Conservation (phyloP, 2,329 filamentous ascomycete genomes). For the Colletotrichum gigasporum region DNA sequence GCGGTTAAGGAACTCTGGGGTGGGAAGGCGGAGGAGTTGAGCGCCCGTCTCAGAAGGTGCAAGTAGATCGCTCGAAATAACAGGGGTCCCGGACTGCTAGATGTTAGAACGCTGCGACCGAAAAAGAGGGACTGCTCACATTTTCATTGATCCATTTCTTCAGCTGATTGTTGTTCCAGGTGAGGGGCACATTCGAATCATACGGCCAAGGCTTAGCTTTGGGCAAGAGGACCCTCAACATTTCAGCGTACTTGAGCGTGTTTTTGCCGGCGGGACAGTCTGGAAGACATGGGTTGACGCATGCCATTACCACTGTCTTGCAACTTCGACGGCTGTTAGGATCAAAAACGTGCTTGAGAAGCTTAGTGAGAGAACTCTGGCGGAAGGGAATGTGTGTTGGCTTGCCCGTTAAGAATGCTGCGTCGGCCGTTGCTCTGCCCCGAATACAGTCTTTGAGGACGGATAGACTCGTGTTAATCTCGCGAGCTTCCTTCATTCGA, state of each 20-base stretch:
- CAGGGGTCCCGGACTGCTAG: conserved; percentile 48
- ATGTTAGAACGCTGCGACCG: not conserved
- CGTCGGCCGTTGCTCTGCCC: conserved; percentile 49
- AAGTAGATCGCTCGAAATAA: conserved; percentile 44
- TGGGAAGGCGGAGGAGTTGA: conserved; percentile 51
- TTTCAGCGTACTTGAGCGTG: conserved; percentile 58
- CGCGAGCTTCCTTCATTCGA: conserved; percentile 55
- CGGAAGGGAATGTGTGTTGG: conserved; percentile 55
- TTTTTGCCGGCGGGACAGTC: conserved; percentile 57
- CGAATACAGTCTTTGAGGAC: conserved; percentile 63
- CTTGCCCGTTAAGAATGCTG: conserved; percentile 21
- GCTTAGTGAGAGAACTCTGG: conserved; percentile 56
- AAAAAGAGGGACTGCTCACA: conserved; percentile 42
- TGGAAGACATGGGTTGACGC: conserved; percentile 55
- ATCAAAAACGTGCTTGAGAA: conserved; percentile 60
- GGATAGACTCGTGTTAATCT: conserved; percentile 59
- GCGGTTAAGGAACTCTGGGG: conserved; percentile 49
- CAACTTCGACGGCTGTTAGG: conserved; percentile 47
- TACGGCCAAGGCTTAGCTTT: conserved; percentile 35
- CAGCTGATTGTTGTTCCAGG: conserved; percentile 51
- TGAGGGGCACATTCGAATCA: conserved; percentile 42
- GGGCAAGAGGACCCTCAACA: conserved; percentile 51
- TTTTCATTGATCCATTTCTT: conserved; percentile 51
- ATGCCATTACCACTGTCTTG: conserved; percentile 57
- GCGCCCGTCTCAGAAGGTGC: conserved; percentile 51